Evolutionary conservation across 2,329 filamentous ascomycete species (phyloP).

Genomic region (Cordyceps farinosa): DNA sequence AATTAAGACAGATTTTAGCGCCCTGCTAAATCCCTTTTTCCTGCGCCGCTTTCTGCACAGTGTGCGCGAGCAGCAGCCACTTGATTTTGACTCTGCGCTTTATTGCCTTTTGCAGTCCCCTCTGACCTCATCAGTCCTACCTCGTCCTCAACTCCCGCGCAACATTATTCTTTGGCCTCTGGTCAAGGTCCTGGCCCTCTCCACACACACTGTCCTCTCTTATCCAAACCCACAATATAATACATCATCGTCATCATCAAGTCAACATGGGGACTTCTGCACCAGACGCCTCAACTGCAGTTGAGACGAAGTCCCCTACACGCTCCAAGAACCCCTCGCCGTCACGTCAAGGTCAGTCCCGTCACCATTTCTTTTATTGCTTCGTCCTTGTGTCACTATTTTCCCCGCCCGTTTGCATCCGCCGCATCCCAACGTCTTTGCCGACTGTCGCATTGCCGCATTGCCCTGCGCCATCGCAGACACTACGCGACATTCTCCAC

Average conservation of each 20-base stretch:
- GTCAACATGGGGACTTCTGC: conserved; percentile 43
- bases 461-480: conserved; percentile 16
- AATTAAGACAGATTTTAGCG: conserved; percentile 1
- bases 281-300: conserved; percentile 37
- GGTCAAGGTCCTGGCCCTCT: conserved; percentile 24
- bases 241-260: conserved; percentile 43
- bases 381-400: not conserved
- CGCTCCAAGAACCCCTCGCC: conserved; percentile 39
- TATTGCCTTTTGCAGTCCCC: conserved; percentile 19
- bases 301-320: conserved; percentile 48
- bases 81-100: conserved; percentile 6
- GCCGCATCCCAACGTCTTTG: conserved; percentile 20
- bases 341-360: conserved; percentile 41
- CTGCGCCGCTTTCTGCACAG: conserved; percentile 8
- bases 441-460: conserved; percentile 18
- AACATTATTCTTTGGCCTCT: conserved; percentile 11
- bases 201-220: conserved; percentile 29
- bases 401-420: conserved; percentile 23
- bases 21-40: not conserved
- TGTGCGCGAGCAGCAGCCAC: conserved; percentile 6
- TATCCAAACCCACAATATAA: conserved; percentile 31
- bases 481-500: conserved; percentile 17
- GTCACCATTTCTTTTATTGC: conserved; percentile 8
- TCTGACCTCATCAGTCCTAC: conserved; percentile 40
- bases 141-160: conserved; percentile 23